These are phyloP conservation scores for Thermomucor indicae-seudaticae DNA, from an alignment of 371 early-diverging fungal species.

Conservation along the genomic window DNA sequence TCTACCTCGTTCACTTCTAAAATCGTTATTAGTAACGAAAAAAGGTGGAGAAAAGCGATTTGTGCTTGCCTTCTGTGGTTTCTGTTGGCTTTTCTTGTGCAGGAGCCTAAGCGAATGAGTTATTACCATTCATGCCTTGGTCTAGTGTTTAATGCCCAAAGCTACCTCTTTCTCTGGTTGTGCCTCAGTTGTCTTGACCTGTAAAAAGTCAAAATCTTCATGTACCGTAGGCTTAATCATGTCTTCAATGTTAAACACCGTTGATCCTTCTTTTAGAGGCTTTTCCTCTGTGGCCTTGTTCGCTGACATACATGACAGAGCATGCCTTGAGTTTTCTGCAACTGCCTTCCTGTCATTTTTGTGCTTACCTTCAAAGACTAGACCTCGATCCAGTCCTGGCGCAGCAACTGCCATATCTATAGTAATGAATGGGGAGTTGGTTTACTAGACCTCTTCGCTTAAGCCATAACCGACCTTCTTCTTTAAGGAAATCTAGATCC, in stretches of 20 bases:
- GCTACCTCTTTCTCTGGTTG: background rate
- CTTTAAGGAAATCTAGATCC: constrained; percentile 24
- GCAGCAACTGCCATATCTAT: constrained; percentile 34
- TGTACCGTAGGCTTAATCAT: constrained; percentile 43
- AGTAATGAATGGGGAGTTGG: background rate
- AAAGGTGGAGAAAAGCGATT: no score
- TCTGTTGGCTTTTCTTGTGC: background rate
- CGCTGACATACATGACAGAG: background rate
- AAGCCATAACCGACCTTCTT: constrained; percentile 10
- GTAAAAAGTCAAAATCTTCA: constrained; percentile 37
- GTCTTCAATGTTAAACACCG: constrained; percentile 57
- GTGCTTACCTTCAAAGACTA: constrained; percentile 36
- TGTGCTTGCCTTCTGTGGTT: no score
- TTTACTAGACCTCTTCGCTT: background rate
- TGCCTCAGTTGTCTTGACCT: constrained; percentile 21
- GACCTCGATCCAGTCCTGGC: constrained; percentile 66
- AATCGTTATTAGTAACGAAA: background rate
- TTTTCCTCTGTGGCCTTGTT: constrained; percentile 4
- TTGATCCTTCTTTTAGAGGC: constrained; percentile 6
- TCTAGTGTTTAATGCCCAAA: background rate
- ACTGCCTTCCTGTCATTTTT: no score
- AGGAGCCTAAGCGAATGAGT: background rate
- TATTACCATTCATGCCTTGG: background rate
- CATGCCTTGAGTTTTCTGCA: no score
- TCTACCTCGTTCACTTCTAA: constrained; percentile 42